Evolutionary conservation across 495 filamentous ascomycete species (phyloP).

Genomic region (Collariella sp.): DNA sequence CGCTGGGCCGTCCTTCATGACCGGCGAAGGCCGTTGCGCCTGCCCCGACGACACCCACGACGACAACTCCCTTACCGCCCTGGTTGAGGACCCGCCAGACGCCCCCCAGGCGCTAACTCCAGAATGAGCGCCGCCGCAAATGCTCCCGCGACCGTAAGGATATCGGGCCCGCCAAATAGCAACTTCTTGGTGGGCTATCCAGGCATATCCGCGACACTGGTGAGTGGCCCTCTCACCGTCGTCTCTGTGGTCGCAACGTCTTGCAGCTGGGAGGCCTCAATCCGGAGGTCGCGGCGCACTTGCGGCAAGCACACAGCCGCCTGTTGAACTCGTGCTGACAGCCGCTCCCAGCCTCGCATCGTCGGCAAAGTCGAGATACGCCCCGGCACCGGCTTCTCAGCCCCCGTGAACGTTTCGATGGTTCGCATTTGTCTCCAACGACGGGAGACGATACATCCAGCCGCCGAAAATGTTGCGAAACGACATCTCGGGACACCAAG

Average conservation of each 20-base stretch:
- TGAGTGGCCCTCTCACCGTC: constrained; percentile 38
- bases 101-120: constrained; percentile 18
- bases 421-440: constrained; percentile 90
- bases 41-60: constrained; percentile 11
- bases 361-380: constrained; percentile 98
- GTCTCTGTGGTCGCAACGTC: constrained; percentile 2
- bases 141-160: constrained; percentile 77
- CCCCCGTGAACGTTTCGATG: constrained; percentile 82
- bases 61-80: constrained; percentile 5
- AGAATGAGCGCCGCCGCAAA: constrained; percentile 25
- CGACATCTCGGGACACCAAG: constrained; percentile 86
- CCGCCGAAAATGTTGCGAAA: constrained; percentile 86
- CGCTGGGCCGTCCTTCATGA: constrained; percentile 19
- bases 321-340: constrained; percentile 14
- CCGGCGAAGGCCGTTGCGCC: constrained; percentile 16
- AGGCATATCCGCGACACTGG: constrained; percentile 94
- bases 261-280: background rate
- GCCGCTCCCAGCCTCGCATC: constrained; percentile 65
- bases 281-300: background rate
- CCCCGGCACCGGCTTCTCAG: constrained; percentile 70
- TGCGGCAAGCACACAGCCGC: background rate
- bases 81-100: constrained; percentile 6
- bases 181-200: constrained; percentile 95
- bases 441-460: constrained; percentile 92
- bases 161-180: constrained; percentile 94